Percentiles rank a stretch among this genome's conserved stretches.
These are phyloP conservation scores for Rhizoctonia solani DNA, from an alignment of 1,284 basidiomycete genomes.

Conservation along the genomic window DNA sequence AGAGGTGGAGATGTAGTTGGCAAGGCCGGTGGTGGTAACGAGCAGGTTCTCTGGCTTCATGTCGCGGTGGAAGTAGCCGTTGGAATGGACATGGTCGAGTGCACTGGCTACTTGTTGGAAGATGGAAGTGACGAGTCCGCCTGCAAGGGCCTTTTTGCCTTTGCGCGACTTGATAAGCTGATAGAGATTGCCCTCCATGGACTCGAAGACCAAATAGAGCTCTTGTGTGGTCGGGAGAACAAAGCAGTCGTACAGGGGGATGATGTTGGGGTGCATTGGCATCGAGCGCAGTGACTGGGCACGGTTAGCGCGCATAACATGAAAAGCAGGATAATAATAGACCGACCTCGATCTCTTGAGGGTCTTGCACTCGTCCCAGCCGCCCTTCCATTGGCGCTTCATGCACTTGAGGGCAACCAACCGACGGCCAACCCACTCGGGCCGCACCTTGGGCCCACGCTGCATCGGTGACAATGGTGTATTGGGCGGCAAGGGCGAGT, in stretches of 20 bases:
- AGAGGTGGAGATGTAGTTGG: conserved; percentile 86
- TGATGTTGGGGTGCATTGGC: conserved; percentile 94
- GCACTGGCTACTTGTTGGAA: conserved; percentile 92
- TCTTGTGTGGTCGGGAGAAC: conserved; percentile 91
- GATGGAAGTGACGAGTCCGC: conserved; percentile 93
- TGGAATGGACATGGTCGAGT: conserved; percentile 87
- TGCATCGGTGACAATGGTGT: conserved; percentile 90
- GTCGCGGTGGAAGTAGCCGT: conserved; percentile 98
- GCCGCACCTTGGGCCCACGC: conserved; percentile 74
- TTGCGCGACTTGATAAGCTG: conserved; percentile 98
- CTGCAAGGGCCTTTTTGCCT: conserved; percentile 84
- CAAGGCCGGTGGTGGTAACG: conserved; percentile 97
- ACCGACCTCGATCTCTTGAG: conserved; percentile 95
- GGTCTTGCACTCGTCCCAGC: conserved; percentile 95
- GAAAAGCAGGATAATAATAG: conserved; percentile 27
- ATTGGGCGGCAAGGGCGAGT: conserved; percentile 88
- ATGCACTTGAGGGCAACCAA: conserved; percentile 98
- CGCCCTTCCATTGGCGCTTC: conserved; percentile 96
- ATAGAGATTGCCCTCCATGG: conserved; percentile 99
- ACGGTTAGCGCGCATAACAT: conserved; percentile 36
- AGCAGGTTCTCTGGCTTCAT: conserved; percentile 99
- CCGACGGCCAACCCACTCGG: conserved; percentile 93
- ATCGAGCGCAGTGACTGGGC: conserved; percentile 88
- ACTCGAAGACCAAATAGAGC: conserved; percentile 99
- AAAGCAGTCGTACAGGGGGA: conserved; percentile 98